A percentile compares a stretch with the other conserved stretches of the same genome.
Evolutionary conservation across 805 yeast species (phyloP).

Genomic region (Priceomyces haplophilus): DNA sequence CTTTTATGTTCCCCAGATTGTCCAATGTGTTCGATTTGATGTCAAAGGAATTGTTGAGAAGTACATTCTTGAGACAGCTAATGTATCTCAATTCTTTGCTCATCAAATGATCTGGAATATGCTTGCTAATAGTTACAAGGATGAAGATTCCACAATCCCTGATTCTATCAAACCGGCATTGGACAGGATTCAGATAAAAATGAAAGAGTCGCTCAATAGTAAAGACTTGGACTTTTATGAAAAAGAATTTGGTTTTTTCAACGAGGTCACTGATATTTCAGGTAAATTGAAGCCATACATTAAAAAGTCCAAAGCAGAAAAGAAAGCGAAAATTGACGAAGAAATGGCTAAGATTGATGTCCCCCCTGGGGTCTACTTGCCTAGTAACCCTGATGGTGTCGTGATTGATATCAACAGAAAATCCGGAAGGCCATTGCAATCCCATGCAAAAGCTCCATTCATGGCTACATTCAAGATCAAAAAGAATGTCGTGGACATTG

Average conservation of each 20-base stretch:
- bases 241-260: slow-evolving; percentile 83
- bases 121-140: slow-evolving; percentile 87
- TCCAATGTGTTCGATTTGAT: slow-evolving; percentile 86
- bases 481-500: slow-evolving; percentile 48
- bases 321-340: slow-evolving; percentile 92
- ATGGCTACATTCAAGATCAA: slow-evolving; percentile 91
- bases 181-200: slow-evolving; percentile 64
- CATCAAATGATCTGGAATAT: slow-evolving; percentile 99
- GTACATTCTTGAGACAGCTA: slow-evolving; percentile 88
- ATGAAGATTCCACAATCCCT: slow-evolving; percentile 78
- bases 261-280: slow-evolving; percentile 87
- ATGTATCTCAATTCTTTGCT: slow-evolving; percentile 85
- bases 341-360: slow-evolving; percentile 64
- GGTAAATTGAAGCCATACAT: slow-evolving; percentile 94
- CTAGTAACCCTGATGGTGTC: slow-evolving; percentile 95
- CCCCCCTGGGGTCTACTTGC: slow-evolving; percentile 74
- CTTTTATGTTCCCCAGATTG: slow-evolving; percentile 97
- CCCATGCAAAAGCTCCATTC: slow-evolving; percentile 98
- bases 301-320: slow-evolving; percentile 92
- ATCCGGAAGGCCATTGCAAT: slow-evolving; percentile 91
- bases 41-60: slow-evolving; percentile 79
- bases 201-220: slow-evolving; percentile 59
- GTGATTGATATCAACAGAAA: slow-evolving; percentile 87
- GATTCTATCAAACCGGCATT: slow-evolving; percentile 80
- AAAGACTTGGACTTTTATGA: slow-evolving; percentile 68